Evolutionary conservation across 805 yeast species (phyloP).

Genomic region (Alloascoidea africana): DNA sequence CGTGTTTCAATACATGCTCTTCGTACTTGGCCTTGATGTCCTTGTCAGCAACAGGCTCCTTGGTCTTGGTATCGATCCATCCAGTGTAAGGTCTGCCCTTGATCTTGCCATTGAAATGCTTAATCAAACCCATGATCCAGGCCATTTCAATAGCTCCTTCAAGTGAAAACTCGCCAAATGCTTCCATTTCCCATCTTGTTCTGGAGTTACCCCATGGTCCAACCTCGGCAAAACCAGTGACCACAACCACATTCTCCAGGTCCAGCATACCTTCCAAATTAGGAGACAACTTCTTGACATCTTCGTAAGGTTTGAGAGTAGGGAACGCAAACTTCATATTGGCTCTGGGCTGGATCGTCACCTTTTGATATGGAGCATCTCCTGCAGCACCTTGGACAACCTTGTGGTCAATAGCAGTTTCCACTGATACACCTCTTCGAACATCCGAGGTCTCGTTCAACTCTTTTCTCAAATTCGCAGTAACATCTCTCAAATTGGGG

Average conservation of each 20-base stretch:
- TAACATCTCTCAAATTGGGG: constrained; percentile 80
- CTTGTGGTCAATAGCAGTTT: constrained; percentile 76
- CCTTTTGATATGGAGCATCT: constrained; percentile 71
- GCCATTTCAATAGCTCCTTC: constrained; percentile 99
- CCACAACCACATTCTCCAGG: constrained; percentile 82
- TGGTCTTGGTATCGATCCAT: constrained; percentile 94
- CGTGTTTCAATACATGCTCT: constrained; percentile 71
- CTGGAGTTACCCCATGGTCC: constrained; percentile 99
- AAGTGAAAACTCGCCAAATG: constrained; percentile 82
- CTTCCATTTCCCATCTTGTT: constrained; percentile 99
- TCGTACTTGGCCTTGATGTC: constrained; percentile 90
- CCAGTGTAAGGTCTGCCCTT: constrained; percentile 89
- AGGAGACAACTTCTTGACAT: constrained; percentile 45
- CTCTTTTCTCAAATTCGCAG: constrained; percentile 59
- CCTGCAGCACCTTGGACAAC: constrained; percentile 79
- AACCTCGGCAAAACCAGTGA: constrained; percentile 96
- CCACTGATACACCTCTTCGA: constrained; percentile 90
- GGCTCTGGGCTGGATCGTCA: constrained; percentile 80
- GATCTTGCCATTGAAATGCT: constrained; percentile 82
- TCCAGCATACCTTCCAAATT: constrained; percentile 84
- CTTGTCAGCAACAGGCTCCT: constrained; percentile 85
- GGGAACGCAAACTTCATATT: constrained; percentile 94
- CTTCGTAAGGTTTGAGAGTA: constrained; percentile 58
- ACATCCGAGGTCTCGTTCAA: constrained; percentile 74
- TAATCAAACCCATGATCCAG: constrained; percentile 97